Base-by-base conservation (phyloP, 129 eudicot species). In the Tanacetum coccineum region DNA sequence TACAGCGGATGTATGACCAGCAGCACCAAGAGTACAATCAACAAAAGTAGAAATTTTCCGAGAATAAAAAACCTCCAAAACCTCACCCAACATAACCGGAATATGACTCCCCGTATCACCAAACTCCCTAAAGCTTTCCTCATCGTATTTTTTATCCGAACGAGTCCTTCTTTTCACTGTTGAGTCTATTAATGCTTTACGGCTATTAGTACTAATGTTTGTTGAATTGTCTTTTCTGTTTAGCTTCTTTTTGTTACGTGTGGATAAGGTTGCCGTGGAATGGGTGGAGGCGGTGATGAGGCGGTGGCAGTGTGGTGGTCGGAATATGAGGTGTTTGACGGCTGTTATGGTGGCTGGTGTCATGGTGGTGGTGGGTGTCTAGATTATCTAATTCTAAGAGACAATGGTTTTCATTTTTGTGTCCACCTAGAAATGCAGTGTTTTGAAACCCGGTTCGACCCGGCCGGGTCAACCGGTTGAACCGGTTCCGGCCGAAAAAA, bases 1-100 rank as follows among this genome's bases (percentile, higher is more conserved):
- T 9, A 93, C 99, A 49, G 92, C 96, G 15, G 90, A 80, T 19
- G 99, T 84, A 67, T 93, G 99, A 11, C 96, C 96, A 30, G 92
- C 99, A 64, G 96, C 96, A 21, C 99, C 99, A 26, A 93, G 92
- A 17, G 99, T 93, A 64, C 99, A 93, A 68, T 93, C 99, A 42
- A 89, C 90, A 79, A 93, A 93, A 3, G 93, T 60, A 10, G 53
- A 68, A 45, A 93, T 79, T 70, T 70, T 73, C 0, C 55, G 52
- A 17, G 95, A 73, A 61, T 80, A 63, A 39, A 93, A 93, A 60
- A 89, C 96, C 65, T 86, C 93, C 75, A 93, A 70, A 10, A 93
- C 96, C 74, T 93, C 99, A 26, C 92, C 96, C 17, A 93, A 77
- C 95, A 93, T 61, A 51, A 93, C 99, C 60, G 99, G 99, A 18